These are phyloP conservation scores for Exophiala mesophila DNA, from an alignment of 2,329 filamentous ascomycete genomes.

Conservation along the genomic window DNA sequence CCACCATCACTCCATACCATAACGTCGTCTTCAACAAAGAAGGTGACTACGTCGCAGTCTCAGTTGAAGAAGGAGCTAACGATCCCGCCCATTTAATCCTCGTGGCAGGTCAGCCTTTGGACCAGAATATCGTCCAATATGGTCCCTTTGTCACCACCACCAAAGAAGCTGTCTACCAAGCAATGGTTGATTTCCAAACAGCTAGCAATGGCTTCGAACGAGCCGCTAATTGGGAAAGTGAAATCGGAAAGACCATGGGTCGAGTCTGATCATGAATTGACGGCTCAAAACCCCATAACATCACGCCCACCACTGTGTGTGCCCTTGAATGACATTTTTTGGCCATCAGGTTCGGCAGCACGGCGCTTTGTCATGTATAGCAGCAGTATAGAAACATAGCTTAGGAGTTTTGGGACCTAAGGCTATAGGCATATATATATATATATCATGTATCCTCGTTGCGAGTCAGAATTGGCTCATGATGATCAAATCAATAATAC, in stretches of 20 bases:
- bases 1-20: conserved; percentile 65
- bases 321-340: too few species aligned
- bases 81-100: conserved; percentile 55
- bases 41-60: conserved; percentile 70
- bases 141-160: conserved; percentile 76
- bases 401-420: too few species aligned
- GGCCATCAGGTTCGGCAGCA: too few species aligned
- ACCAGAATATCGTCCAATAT: conserved; percentile 77
- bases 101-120: conserved; percentile 71
- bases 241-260: conserved; percentile 75
- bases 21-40: conserved; percentile 82
- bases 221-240: conserved; percentile 71
- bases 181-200: conserved; percentile 69
- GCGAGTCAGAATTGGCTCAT: too few species aligned
- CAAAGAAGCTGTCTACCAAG: conserved; percentile 69
- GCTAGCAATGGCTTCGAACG: conserved; percentile 74
- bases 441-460: too few species aligned
- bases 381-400: too few species aligned
- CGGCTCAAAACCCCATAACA: too few species aligned
- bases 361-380: too few species aligned
- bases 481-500: too few species aligned
- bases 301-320: too few species aligned
- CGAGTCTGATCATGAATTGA: too few species aligned
- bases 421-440: too few species aligned
- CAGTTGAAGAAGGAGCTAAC: conserved; percentile 62